These are phyloP conservation scores for Saccharomycopsis microspora DNA, from an alignment of 805 yeast genomes.

Conservation along the genomic window DNA sequence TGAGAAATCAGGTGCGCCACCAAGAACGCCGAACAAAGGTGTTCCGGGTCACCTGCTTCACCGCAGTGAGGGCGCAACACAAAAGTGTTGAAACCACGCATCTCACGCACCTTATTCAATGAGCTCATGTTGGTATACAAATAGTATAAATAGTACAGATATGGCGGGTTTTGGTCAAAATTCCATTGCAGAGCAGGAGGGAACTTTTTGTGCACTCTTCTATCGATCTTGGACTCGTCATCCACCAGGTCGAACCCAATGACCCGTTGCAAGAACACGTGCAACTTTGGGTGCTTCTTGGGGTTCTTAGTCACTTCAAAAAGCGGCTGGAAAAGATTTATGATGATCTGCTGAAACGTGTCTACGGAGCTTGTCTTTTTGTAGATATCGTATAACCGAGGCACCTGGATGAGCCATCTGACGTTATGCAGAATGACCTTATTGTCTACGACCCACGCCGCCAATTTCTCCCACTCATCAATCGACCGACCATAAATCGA, in stretches of 20 bases:
- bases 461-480: slow-evolving; percentile 93
- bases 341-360: slow-evolving; percentile 65
- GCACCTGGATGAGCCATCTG: slow-evolving; percentile 94
- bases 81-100: slow-evolving; percentile 73
- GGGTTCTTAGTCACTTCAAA: slow-evolving; percentile 88
- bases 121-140: slow-evolving; percentile 78
- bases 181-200: slow-evolving; percentile 87
- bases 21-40: slow-evolving; percentile 78
- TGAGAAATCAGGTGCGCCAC: slow-evolving; percentile 91
- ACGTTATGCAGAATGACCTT: slow-evolving; percentile 87
- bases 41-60: slow-evolving; percentile 99
- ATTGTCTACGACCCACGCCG: slow-evolving; percentile 91
- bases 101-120: slow-evolving; percentile 71
- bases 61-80: slow-evolving; percentile 98
- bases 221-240: slow-evolving; percentile 90
- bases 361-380: slow-evolving; percentile 60
- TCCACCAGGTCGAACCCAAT: slow-evolving; percentile 98
- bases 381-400: slow-evolving; percentile 85
- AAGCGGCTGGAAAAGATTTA: slow-evolving; percentile 75
- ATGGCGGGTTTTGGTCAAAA: slow-evolving; percentile 80
- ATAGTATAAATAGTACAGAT: slow-evolving; percentile 88
- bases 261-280: slow-evolving; percentile 81
- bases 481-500: slow-evolving; percentile 85
- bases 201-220: slow-evolving; percentile 67
- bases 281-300: slow-evolving; percentile 77